Conservation (phyloP, 345 rosid species). For the Pelargonium nanum region DNA sequence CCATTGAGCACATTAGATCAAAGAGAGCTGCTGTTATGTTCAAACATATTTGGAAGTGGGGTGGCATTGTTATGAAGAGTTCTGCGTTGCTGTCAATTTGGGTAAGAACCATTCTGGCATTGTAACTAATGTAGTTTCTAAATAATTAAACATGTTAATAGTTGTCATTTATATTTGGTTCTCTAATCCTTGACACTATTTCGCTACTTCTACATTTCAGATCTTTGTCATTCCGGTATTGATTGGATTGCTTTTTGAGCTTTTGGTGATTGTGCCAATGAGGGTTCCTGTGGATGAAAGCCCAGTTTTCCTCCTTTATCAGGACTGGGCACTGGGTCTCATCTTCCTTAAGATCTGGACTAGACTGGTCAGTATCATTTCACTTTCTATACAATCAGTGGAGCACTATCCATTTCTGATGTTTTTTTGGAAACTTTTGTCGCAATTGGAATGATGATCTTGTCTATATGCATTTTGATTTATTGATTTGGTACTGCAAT, state of each 20-base stretch:
- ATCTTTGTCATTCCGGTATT: slow-evolving; percentile 88
- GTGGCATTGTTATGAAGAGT: slow-evolving; percentile 79
- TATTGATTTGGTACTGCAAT: too few species aligned
- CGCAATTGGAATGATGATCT: too few species aligned
- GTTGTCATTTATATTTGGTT: too few species aligned
- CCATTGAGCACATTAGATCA: slow-evolving; percentile 62
- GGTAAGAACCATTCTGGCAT: slow-evolving; percentile 32
- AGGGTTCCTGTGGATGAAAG: slow-evolving; percentile 98
- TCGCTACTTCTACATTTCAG: slow-evolving; percentile 19
- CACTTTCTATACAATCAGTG: too few species aligned
- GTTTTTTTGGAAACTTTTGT: too few species aligned
- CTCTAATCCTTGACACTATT: too few species aligned
- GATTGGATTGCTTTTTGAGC: slow-evolving; percentile 92
- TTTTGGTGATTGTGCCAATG: slow-evolving; percentile 96
- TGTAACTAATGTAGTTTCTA: not conserved
- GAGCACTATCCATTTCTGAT: too few species aligned
- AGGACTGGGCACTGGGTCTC: slow-evolving; percentile 98
- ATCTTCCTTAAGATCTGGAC: slow-evolving; percentile 99
- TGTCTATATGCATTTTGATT: too few species aligned
- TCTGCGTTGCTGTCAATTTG: slow-evolving; percentile 74
- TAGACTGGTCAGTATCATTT: slow-evolving; percentile 49
- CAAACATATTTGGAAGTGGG: slow-evolving; percentile 76
- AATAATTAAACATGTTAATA: too few species aligned
- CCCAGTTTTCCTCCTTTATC: slow-evolving; percentile 95
- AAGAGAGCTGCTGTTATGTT: slow-evolving; percentile 63